Evolutionary conservation across 495 filamentous ascomycete genomes (phyloP), one percentile per base, ranked within the genome.

Genomic region (Xylaria sp.): DNA sequence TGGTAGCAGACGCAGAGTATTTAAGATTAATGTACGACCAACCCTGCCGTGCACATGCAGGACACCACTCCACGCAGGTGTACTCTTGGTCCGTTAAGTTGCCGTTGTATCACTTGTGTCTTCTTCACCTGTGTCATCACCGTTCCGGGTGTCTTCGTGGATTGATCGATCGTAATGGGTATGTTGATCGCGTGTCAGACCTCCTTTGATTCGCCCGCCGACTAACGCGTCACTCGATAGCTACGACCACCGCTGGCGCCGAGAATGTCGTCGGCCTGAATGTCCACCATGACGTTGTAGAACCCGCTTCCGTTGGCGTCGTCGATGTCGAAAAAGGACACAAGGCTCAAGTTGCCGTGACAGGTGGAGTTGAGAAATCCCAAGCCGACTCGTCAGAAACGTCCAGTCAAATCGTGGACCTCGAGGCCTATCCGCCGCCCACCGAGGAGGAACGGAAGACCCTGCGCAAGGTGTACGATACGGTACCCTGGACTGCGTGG

Each of bases 381-480:
- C 62, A 64, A 14, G 37, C 40, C 41, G 66, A 53, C 41, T 75
- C 73, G 14, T 29, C 67, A 15, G 70, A 61, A 40, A 66, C 61
- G 57, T 8, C 52, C 12, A 44, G 50, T 17, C 9, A 61, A 43
- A 66, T 59, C 26, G 64, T 74, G 29, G 72, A 76, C 31, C 55
- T 71, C 31, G 75, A 70, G 41, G 24, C 19, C 7, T 63, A 70
- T 44, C 68, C 68, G 21, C 68, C 72, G 24, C 87, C 87, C 0
- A 86, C 85, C 5, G 82, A 83, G 19, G 84, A 87, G 26, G 87
- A 90, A 64, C 75, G 71, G 9, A 65, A 71, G 5, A 83, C 81
- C 5, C 76, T 89, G 31, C 85, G 86, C 24, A 83, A 83, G 71
- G 82, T 88, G 3, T 74, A 81, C 35, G 87, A 80, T 57, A 76